A percentile compares a stretch with the other conserved stretches of the same genome.
Evolutionary conservation across 495 filamentous ascomycete genomes (phyloP).

Genomic region (Schizothecium vesticola): DNA sequence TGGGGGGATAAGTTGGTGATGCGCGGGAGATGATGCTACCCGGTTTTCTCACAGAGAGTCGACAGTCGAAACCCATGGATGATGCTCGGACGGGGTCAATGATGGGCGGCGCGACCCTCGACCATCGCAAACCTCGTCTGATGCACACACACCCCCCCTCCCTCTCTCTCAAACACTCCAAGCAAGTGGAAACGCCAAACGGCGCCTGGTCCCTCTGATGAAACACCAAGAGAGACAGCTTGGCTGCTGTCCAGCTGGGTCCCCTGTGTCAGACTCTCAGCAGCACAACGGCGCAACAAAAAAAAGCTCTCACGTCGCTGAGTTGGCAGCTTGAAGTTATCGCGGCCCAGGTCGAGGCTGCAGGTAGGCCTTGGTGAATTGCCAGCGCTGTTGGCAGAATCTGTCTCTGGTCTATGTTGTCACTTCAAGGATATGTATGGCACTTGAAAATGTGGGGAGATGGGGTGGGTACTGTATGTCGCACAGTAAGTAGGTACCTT

Average conservation of each 20-base stretch:
- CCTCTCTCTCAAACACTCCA: background rate
- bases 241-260: background rate
- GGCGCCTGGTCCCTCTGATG: background rate
- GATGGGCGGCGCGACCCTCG: background rate
- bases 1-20: too few species aligned
- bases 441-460: too few species aligned
- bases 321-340: too few species aligned
- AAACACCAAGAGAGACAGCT: background rate
- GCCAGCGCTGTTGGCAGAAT: too few species aligned
- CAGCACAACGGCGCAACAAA: background rate
- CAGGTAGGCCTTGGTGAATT: too few species aligned
- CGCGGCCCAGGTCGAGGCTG: too few species aligned
- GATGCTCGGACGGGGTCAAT: background rate
- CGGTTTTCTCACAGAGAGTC: background rate
- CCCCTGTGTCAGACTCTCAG: background rate
- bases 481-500: too few species aligned
- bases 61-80: background rate
- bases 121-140: background rate
- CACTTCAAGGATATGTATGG: too few species aligned
- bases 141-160: background rate
- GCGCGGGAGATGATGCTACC: background rate
- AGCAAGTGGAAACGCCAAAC: background rate
- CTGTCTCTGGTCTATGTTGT: too few species aligned
- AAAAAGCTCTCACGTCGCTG: too few species aligned
- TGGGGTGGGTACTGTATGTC: too few species aligned